phyloP scores from a whole-genome alignment of 768 basidiomycete genomes.

The Tulasnella sp. region DNA sequence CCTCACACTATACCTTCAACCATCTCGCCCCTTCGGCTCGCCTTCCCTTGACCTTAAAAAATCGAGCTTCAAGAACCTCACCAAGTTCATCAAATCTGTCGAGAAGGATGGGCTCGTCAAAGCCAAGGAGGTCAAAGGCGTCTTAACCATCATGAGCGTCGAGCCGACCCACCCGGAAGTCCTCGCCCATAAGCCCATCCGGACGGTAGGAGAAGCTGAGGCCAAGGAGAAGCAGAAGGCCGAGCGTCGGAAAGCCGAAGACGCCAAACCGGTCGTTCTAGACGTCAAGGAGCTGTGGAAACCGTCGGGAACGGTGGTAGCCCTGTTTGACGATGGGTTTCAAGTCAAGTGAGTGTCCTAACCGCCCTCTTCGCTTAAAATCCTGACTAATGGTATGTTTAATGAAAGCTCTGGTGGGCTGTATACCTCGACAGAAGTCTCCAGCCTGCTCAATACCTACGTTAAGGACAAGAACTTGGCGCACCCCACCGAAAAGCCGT shows the following conservation, averaged over 20 bases:
- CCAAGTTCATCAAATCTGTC: conserved; percentile 70
- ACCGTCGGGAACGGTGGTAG: conserved; percentile 54
- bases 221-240: conserved; percentile 58
- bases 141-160: conserved; percentile 44
- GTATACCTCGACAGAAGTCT: conserved; percentile 58
- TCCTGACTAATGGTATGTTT: background rate
- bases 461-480: conserved; percentile 57
- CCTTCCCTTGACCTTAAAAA: conserved; percentile 61
- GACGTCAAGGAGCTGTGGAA: conserved; percentile 72
- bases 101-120: conserved; percentile 73
- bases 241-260: conserved; percentile 51
- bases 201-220: conserved; percentile 65
- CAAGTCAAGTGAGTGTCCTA: conserved; percentile 56
- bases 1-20: conserved; percentile 48
- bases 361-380: background rate
- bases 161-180: conserved; percentile 58
- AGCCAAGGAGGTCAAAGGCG: conserved; percentile 60
- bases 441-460: conserved; percentile 58
- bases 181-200: conserved; percentile 48
- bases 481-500: conserved; percentile 63
- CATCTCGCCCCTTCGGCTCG: conserved; percentile 69
- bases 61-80: conserved; percentile 75
- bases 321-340: conserved; percentile 53
- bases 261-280: conserved; percentile 47
- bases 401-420: conserved; percentile 48